Evolutionary conservation across 139 green algal genomes (phyloP).

Genomic region (Tetradesmus obliquus): DNA sequence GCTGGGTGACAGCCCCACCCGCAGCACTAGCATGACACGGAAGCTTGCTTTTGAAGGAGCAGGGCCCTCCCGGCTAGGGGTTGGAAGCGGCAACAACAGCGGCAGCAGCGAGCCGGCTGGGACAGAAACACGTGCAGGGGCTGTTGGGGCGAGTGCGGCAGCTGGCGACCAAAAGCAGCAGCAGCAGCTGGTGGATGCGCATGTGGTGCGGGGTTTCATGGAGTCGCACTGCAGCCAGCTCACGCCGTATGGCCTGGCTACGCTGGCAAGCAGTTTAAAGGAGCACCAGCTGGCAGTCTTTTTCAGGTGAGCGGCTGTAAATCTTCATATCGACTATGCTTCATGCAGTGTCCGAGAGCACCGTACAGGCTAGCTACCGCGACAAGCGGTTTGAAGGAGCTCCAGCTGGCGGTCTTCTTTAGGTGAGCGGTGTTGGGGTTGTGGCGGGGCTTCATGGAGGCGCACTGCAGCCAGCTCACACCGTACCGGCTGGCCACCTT

Average conservation of each 20-base stretch:
- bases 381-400: slow-evolving; percentile 62
- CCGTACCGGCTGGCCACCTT: neutral
- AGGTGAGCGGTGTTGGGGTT: neutral
- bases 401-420: slow-evolving; percentile 90
- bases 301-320: slow-evolving; percentile 57
- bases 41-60: neutral
- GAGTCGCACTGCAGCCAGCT: slow-evolving; percentile 86
- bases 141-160: neutral
- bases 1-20: slow-evolving; percentile 41
- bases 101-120: neutral
- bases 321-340: neutral
- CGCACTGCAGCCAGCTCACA: neutral
- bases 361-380: slow-evolving; percentile 74
- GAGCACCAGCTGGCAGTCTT: slow-evolving; percentile 88
- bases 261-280: slow-evolving; percentile 64
- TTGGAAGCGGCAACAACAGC: neutral
- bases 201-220: slow-evolving; percentile 79
- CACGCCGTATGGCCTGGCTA: slow-evolving; percentile 79
- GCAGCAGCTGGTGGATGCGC: slow-evolving; percentile 4
- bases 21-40: neutral
- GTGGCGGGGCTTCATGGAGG: neutral
- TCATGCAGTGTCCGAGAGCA: slow-evolving; percentile 22
- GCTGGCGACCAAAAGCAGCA: neutral
- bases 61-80: neutral
- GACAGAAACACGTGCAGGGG: neutral